Conservation (phyloP, 1,139 yeast species). For the Kodamaea sp. region DNA sequence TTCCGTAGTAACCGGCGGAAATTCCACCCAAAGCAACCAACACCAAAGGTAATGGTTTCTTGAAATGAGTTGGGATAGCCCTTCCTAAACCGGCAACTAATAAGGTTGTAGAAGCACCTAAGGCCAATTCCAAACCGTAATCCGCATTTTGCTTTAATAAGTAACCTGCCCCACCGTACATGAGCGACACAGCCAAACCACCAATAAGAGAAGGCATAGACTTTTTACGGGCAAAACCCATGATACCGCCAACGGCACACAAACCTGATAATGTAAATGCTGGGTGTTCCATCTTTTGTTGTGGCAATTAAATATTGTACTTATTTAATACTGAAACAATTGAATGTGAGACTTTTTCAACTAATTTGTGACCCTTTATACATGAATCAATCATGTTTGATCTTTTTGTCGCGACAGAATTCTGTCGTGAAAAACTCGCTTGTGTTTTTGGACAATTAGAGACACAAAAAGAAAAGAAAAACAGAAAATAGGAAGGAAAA, state of each 20-base stretch:
- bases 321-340: background rate
- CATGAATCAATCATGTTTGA: background rate
- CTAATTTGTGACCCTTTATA: too few relatives aligned
- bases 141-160: slow-evolving; percentile 68
- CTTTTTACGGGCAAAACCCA: slow-evolving; percentile 69
- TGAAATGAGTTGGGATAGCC: slow-evolving; percentile 53
- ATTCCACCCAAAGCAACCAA: slow-evolving; percentile 63
- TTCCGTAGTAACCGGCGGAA: slow-evolving; percentile 65
- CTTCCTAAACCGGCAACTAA: slow-evolving; percentile 69
- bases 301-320: background rate
- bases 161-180: slow-evolving; percentile 78
- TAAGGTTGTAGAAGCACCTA: slow-evolving; percentile 64
- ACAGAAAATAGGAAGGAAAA: background rate
- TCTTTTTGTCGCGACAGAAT: background rate
- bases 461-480: background rate
- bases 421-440: background rate
- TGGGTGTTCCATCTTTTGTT: slow-evolving; percentile 62
- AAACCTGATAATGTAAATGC: slow-evolving; percentile 73
- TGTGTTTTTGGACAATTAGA: background rate
- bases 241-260: slow-evolving; percentile 67
- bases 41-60: slow-evolving; percentile 72
- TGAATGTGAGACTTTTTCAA: background rate
- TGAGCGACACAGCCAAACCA: slow-evolving; percentile 64
- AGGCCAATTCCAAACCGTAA: slow-evolving; percentile 77
- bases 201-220: slow-evolving; percentile 80